Conservation (phyloP, 352 stramenopile genomes). For the Phytophthora cajani region DNA sequence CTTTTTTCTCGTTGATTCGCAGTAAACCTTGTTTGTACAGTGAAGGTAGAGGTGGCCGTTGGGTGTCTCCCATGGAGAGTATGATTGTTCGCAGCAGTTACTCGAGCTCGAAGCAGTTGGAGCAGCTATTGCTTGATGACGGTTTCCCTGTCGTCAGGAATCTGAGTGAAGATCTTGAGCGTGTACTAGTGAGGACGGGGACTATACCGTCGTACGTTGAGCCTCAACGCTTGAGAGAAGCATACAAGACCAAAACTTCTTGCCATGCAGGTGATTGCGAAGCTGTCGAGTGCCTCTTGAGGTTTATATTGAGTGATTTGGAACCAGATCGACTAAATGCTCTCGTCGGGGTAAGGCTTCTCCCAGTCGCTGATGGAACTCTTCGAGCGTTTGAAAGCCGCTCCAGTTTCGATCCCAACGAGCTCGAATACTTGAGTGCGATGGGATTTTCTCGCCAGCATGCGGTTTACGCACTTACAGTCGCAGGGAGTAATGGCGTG, state of each 20-base stretch:
- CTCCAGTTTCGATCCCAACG: slow-evolving; percentile 29
- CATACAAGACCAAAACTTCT: slow-evolving; percentile 52
- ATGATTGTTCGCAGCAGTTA: slow-evolving; percentile 52
- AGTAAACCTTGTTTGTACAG: slow-evolving; percentile 54
- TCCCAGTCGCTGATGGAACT: slow-evolving; percentile 64
- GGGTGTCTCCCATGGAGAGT: slow-evolving; percentile 48
- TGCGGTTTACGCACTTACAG: slow-evolving; percentile 45
- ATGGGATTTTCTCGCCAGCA: slow-evolving; percentile 74
- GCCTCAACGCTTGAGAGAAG: slow-evolving; percentile 42
- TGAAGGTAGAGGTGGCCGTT: slow-evolving; percentile 45
- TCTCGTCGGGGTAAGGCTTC: slow-evolving; percentile 59
- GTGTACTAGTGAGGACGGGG: slow-evolving; percentile 50
- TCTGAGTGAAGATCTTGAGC: slow-evolving; percentile 55
- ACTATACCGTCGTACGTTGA: slow-evolving; percentile 52
- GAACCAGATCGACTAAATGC: slow-evolving; percentile 19
- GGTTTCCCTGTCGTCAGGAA: slow-evolving; percentile 54
- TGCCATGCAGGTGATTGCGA: slow-evolving; percentile 46
- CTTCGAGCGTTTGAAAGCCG: slow-evolving; percentile 46
- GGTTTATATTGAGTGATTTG: slow-evolving; percentile 64
- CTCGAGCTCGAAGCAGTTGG: slow-evolving; percentile 42
- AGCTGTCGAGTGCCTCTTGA: slow-evolving; percentile 44
- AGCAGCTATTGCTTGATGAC: slow-evolving; percentile 59
- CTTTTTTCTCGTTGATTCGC: slow-evolving; percentile 54
- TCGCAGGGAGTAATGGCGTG: slow-evolving; percentile 43
- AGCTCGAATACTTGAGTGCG: slow-evolving; percentile 59